Percentiles rank a stretch among this genome's conserved stretches.
Evolutionary conservation across 805 yeast genomes (phyloP).

Genomic region (Candida tibetensis): DNA sequence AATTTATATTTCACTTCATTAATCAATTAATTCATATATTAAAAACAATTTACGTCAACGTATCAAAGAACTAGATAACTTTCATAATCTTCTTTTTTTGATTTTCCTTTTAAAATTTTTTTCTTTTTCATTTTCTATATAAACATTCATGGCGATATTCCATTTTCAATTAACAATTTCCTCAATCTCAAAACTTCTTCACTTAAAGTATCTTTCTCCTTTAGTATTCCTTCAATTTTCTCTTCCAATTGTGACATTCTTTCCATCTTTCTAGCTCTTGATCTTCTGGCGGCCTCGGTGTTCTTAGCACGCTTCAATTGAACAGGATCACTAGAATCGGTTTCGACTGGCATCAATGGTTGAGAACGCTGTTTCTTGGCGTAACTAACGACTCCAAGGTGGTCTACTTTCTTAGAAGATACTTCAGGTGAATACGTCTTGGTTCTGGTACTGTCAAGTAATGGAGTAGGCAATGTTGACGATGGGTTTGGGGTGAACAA

Average conservation of each 20-base stretch:
- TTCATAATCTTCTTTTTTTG: not conserved
- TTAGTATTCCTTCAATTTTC: constrained; percentile 63
- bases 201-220: constrained; percentile 57
- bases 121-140: constrained; percentile 3
- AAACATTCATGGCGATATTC: constrained; percentile 4
- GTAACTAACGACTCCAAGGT: constrained; percentile 72
- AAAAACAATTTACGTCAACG: not conserved
- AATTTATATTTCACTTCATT: constrained; percentile 6
- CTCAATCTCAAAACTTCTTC: constrained; percentile 63
- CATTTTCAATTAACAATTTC: constrained; percentile 36
- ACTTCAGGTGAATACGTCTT: constrained; percentile 5
- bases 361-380: constrained; percentile 70
- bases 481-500: constrained; percentile 30
- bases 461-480: constrained; percentile 33
- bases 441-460: constrained; percentile 18
- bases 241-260: constrained; percentile 81
- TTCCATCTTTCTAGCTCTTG: constrained; percentile 89
- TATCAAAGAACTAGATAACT: constrained; percentile 2
- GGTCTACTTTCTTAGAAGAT: constrained; percentile 49
- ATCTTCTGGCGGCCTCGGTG: constrained; percentile 96
- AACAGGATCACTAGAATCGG: constrained; percentile 60
- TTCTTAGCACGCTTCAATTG: constrained; percentile 90
- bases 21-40: not conserved
- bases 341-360: constrained; percentile 69
- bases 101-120: not conserved